phyloP scores from a whole-genome alignment of 768 basidiomycete species.

The Nidularia sp. region DNA sequence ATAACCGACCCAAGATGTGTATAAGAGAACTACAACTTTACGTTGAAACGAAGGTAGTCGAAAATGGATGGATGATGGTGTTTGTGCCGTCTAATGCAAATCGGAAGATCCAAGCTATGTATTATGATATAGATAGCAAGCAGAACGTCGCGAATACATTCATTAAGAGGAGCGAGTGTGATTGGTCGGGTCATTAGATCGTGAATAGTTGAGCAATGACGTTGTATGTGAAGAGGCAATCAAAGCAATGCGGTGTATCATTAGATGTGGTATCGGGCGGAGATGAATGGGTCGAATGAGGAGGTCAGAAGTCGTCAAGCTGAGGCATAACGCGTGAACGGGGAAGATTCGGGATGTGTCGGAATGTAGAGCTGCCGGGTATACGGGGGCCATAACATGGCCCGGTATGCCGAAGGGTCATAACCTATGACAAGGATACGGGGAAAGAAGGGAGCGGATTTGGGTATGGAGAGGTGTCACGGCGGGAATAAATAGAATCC shows the following conservation, averaged over 20 bases:
- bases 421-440: too few relatives aligned
- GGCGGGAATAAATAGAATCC: too few relatives aligned
- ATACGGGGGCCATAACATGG: too few relatives aligned
- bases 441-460: too few relatives aligned
- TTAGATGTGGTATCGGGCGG: not conserved
- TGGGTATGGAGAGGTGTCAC: too few relatives aligned
- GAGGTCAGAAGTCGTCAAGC: not conserved
- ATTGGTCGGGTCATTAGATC: constrained; percentile 13
- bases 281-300: not conserved
- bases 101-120: not conserved
- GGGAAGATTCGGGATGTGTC: not conserved
- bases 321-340: not conserved
- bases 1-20: not conserved
- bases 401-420: too few relatives aligned
- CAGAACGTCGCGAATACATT: not conserved
- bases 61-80: not conserved
- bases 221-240: constrained; percentile 1
- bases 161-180: constrained; percentile 2
- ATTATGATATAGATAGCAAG: not conserved
- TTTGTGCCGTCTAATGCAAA: not conserved
- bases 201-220: constrained; percentile 6
- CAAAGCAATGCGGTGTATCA: not conserved
- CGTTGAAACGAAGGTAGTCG: not conserved
- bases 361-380: not conserved
- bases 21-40: too few relatives aligned